Conservation (phyloP, 177 flowering plant genomes). For the Vitis hybrid region DNA sequence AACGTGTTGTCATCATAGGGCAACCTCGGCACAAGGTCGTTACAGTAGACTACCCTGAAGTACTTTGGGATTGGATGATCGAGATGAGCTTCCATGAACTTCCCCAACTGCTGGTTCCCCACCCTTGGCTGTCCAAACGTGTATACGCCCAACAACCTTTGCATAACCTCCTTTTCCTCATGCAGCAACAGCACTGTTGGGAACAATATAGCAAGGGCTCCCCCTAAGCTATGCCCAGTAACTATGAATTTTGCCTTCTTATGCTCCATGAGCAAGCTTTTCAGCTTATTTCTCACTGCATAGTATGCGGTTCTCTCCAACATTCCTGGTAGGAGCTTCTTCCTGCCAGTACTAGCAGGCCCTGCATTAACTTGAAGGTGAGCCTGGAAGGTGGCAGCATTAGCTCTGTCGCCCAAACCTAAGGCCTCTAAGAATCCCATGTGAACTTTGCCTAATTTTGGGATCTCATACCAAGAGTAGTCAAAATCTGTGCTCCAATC, state of each 20-base stretch:
- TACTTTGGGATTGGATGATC: conserved; percentile 49
- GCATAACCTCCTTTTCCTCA: conserved; percentile 56
- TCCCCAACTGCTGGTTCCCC: conserved; percentile 61
- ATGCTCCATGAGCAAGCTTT: conserved; percentile 52
- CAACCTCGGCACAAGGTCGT: conserved; percentile 83
- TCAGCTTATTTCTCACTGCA: conserved; percentile 55
- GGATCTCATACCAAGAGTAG: conserved; percentile 88
- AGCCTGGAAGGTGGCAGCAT: conserved; percentile 40
- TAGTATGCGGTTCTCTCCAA: conserved; percentile 61
- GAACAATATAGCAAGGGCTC: conserved; percentile 83
- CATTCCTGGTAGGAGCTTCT: conserved; percentile 28
- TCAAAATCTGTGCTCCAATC: conserved; percentile 92
- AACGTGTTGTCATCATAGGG: conserved; percentile 76
- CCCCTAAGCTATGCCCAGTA: conserved; percentile 97
- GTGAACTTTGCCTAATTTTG: conserved; percentile 72
- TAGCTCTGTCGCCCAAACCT: conserved; percentile 67
- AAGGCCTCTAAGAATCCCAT: conserved; percentile 91
- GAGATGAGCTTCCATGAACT: conserved; percentile 58
- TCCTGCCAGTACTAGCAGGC: neutral
- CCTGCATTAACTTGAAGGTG: conserved; percentile 26
- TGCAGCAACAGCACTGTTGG: conserved; percentile 64
- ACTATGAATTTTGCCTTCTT: conserved; percentile 70
- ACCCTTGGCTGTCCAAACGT: conserved; percentile 93
- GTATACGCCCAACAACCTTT: conserved; percentile 59
- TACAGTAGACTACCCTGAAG: conserved; percentile 81